phyloP scores from a whole-genome alignment of 2,329 filamentous ascomycete species.

The Aspergillus pseudoglaucus region DNA sequence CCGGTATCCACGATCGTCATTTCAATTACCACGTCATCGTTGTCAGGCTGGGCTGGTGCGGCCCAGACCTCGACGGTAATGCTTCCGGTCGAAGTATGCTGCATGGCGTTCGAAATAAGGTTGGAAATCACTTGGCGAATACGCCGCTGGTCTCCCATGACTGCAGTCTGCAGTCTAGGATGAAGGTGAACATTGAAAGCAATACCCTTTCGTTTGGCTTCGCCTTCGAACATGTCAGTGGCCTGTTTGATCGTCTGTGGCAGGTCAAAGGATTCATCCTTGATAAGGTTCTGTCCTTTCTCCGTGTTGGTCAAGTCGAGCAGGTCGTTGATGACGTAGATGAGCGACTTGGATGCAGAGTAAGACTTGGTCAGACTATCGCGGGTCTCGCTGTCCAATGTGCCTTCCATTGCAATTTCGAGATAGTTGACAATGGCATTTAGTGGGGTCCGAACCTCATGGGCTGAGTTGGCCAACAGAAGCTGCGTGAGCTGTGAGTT shows the following conservation, averaged over 20 bases:
- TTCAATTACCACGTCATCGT: constrained; percentile 60
- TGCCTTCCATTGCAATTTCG: constrained; percentile 80
- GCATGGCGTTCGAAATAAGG: constrained; percentile 75
- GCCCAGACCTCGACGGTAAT: constrained; percentile 67
- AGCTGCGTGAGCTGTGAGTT: constrained; percentile 73
- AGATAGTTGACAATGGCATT: constrained; percentile 95
- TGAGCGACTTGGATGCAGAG: constrained; percentile 83
- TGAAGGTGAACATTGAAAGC: constrained; percentile 62
- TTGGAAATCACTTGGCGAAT: constrained; percentile 81
- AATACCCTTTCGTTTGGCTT: constrained; percentile 70
- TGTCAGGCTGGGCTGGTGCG: constrained; percentile 35
- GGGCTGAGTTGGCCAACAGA: constrained; percentile 78
- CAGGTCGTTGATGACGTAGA: constrained; percentile 90
- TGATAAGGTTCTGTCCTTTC: constrained; percentile 70
- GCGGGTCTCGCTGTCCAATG: constrained; percentile 70
- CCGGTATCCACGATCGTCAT: constrained; percentile 72
- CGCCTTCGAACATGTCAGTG: constrained; percentile 64
- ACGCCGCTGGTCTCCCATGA: constrained; percentile 71
- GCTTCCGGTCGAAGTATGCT: constrained; percentile 63
- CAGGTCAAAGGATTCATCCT: constrained; percentile 74
- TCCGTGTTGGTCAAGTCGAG: constrained; percentile 84
- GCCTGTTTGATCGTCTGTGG: constrained; percentile 67
- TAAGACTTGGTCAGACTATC: constrained; percentile 81
- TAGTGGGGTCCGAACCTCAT: constrained; percentile 82
- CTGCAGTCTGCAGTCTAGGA: constrained; percentile 59